Base-by-base conservation (phyloP, 1,284 basidiomycete species). In the Hymenochaete sp. region DNA sequence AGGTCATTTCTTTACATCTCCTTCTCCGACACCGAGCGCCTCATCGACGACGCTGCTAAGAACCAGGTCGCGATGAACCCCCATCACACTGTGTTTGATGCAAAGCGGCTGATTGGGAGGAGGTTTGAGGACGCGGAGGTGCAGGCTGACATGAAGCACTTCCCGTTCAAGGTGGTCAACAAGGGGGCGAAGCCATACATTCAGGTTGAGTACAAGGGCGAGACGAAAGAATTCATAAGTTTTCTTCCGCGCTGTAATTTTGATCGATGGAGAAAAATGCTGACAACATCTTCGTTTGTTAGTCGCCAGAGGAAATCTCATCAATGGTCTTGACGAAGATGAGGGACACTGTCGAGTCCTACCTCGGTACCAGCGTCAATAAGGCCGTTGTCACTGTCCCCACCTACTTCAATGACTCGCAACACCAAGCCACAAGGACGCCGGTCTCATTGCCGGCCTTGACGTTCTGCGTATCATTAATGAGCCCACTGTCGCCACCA, bases 271-370 rank as follows among this genome's bases (percentile, higher is more conserved):
- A 35, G 5, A n/a, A 35, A 35, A 19, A 49, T 35, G 48, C 53
- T 43, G 49, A 47, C 35, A 38, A 13, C n/a, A n/a, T n/a, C n/a
- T n/a, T n/a, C n/a, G n/a, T n/a, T n/a, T n/a, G n/a, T 14, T 37
- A 10, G 32, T 14, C 39, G n/a, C 26, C 74, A 77, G 73, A 93
- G 65, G 90, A 93, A 67, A 78, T 93, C 56, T 87, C 82, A 45
- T 90, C 93, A 48, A 98, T 98, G 95, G 79, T 98, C 58, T 71
- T 98, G 51, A 73, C 66, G 51, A 98, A 98, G 77, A 98, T 98
- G 93, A 98, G 97, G 79, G 95, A 98, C 73, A 97, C 91, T 37
- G 95, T 95, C 52, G 95, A 98, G 75, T 90, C 92, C 18, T 97
- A 97, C 68, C 83, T 98, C 49, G 93, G 93, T 55, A 77, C 93